These are phyloP conservation scores for Dioscorea alata DNA, from an alignment of 106 monocot species.

Conservation along the genomic window DNA sequence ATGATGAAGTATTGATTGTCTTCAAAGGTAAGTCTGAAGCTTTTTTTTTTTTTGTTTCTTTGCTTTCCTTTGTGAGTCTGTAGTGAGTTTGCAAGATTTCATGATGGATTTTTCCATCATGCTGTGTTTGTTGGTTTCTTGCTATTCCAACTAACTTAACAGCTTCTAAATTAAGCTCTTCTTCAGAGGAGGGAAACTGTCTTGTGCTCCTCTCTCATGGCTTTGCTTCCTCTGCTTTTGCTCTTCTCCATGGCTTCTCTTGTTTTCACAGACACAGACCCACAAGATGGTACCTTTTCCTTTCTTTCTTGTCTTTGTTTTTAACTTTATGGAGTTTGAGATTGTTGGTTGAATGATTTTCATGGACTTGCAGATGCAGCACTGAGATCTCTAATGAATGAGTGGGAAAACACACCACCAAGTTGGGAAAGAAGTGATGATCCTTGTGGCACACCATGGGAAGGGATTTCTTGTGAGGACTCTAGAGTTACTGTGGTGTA, in stretches of 20 bases:
- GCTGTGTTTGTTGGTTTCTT: too few species aligned
- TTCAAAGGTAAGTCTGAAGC: not conserved
- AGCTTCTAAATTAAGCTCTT: too few species aligned
- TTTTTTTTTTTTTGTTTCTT: not conserved
- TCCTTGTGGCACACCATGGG: slow-evolving; percentile 59
- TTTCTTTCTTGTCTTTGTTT: not conserved
- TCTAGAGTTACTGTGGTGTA: slow-evolving; percentile 58
- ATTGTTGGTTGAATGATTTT: not conserved
- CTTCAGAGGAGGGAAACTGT: too few species aligned
- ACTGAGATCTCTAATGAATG: slow-evolving; percentile 21
- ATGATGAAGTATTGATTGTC: slow-evolving; percentile 9
- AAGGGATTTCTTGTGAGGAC: slow-evolving; percentile 45
- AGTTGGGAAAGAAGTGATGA: slow-evolving; percentile 38
- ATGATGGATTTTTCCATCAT: too few species aligned
- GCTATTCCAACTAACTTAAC: too few species aligned
- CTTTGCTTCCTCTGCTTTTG: not conserved
- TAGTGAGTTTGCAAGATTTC: too few species aligned
- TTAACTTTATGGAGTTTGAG: not conserved
- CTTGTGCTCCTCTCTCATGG: not conserved
- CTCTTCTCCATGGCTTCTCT: slow-evolving; percentile 3
- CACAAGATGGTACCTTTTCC: slow-evolving; percentile 15
- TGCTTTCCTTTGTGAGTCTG: not conserved
- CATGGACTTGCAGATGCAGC: slow-evolving; percentile 25
- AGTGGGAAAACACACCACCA: slow-evolving; percentile 47
- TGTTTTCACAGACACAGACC: slow-evolving; percentile 4